phyloP scores from a whole-genome alignment of 495 filamentous ascomycete genomes.

The Xylaria scruposa region DNA sequence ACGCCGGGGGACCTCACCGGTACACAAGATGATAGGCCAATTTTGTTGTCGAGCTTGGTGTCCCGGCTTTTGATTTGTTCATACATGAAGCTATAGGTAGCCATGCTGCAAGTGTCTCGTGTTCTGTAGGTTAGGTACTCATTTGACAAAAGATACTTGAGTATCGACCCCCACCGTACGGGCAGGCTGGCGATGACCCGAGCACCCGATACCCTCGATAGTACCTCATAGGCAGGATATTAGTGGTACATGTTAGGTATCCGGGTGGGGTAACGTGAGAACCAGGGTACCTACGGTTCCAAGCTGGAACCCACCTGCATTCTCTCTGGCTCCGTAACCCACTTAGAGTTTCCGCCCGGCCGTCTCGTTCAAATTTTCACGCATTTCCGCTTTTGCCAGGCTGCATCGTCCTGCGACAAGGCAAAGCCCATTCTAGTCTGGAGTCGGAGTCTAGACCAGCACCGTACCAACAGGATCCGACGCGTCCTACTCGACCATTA shows the following conservation, averaged over 20 bases:
- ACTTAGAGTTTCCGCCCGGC: slow-evolving; percentile 8
- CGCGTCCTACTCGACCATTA: slow-evolving; percentile 13
- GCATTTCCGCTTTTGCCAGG: slow-evolving; percentile 23
- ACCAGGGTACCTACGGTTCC: background rate
- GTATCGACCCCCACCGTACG: background rate
- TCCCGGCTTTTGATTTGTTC: background rate
- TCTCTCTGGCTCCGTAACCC: slow-evolving; percentile 3
- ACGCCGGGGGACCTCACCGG: slow-evolving; percentile 3
- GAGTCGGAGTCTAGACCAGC: slow-evolving; percentile 21
- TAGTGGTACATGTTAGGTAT: background rate
- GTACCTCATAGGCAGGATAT: background rate
- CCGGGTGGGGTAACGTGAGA: background rate
- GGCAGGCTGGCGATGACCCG: background rate
- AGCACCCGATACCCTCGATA: no score
- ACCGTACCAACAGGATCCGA: slow-evolving; percentile 17
- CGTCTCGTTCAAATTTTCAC: slow-evolving; percentile 23
- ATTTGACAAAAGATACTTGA: background rate
- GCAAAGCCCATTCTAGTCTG: background rate
- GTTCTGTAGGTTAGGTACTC: background rate
- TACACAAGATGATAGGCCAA: slow-evolving; percentile 15
- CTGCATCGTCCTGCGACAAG: slow-evolving; percentile 22
- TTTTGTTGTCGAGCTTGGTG: slow-evolving; percentile 11
- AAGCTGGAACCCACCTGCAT: background rate
- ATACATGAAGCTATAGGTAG: background rate
- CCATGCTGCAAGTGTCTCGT: background rate